Evolutionary conservation across 768 basidiomycete genomes (phyloP), one percentile per base, ranked within the genome.

Genomic region (Psilocybe sp.): DNA sequence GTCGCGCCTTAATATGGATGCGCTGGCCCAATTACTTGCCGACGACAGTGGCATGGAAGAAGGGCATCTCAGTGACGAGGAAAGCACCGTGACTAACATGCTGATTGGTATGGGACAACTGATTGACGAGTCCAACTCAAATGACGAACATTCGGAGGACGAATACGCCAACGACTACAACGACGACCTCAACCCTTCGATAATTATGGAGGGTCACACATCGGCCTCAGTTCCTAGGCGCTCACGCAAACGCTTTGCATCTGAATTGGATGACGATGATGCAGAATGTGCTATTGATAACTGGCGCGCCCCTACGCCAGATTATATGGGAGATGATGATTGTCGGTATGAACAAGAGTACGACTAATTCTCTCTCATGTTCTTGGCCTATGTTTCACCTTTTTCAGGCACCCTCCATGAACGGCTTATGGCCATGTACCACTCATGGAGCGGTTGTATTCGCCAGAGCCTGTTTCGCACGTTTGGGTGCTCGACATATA

Each of bases 1-100:
- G 51, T 69, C 58, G 2, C 65, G 80, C 40, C 69, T 87, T 50
- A 67, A 88, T 61, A 73, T 82, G 66, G 79, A 83, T 44, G 84
- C 77, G 14, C 65, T 86, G 31, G 67, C 73, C 13, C 69, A 67
- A 38, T 70, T 89, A 47, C 67, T 88, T 69, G 54, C 70, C 52
- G 57, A 63, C 46, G 61, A 64, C 19, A 60, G 64, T 18, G 60
- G 69, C 5, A 60, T 64, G 2, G 61, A 58, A 37, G 59, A 47
- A 16, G 64, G 64, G 46, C 51, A 59, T n/a, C 19, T 20, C n/a
- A 15, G n/a, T 39, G 63, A 65, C 3, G 56, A 54, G 1, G 59
- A 61, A 13, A 54, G 57, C 23, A 20, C 53, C 15, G 51, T 56
- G 54, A 52, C 41, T 49, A 57, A 15, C 39, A 47, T 46, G 50